phyloP scores from a whole-genome alignment of 192 early-diverging fungal genomes.

The Coemansia sp. region DNA sequence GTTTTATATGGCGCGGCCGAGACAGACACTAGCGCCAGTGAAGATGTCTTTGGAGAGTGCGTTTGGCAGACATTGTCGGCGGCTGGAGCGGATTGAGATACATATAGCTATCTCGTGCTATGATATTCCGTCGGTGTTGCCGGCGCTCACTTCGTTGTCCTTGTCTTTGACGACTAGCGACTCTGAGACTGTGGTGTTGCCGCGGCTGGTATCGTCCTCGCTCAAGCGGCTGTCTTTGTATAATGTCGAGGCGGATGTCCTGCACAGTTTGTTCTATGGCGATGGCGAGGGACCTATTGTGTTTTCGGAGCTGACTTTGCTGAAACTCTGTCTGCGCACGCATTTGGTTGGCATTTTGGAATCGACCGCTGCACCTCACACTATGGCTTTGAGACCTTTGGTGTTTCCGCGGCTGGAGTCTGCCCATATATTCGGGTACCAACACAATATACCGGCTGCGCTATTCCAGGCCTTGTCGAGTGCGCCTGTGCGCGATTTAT shows the following conservation, averaged over 20 bases:
- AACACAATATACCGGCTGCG: constrained; percentile 21
- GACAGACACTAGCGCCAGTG: constrained; percentile 1
- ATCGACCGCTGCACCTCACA: constrained; percentile 10
- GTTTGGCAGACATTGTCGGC: constrained; percentile 15
- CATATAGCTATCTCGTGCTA: constrained; percentile 23
- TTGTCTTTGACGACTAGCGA: constrained; percentile 17
- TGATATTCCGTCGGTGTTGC: constrained; percentile 9
- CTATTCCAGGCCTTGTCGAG: constrained; percentile 21
- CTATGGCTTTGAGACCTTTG: constrained; percentile 11
- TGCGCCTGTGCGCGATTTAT: constrained; percentile 20
- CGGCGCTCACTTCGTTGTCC: constrained; percentile 29
- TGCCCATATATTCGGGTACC: constrained; percentile 24
- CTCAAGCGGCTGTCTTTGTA: constrained; percentile 24
- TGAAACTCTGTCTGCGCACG: constrained; percentile 30
- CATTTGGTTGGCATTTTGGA: constrained; percentile 3
- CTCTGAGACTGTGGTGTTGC: constrained; percentile 17
- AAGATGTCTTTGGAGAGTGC: constrained; percentile 16
- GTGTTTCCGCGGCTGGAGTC: constrained; percentile 26
- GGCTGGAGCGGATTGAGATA: constrained; percentile 31
- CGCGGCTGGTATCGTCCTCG: constrained; percentile 17
- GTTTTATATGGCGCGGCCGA: constrained; percentile 16
- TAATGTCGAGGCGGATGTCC: constrained; percentile 19
- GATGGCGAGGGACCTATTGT: constrained; percentile 14
- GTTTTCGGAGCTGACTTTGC: constrained; percentile 24
- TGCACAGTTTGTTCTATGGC: constrained; percentile 17